Base-by-base conservation (phyloP, 2,329 filamentous ascomycete genomes). In the Neonectria punicea region DNA sequence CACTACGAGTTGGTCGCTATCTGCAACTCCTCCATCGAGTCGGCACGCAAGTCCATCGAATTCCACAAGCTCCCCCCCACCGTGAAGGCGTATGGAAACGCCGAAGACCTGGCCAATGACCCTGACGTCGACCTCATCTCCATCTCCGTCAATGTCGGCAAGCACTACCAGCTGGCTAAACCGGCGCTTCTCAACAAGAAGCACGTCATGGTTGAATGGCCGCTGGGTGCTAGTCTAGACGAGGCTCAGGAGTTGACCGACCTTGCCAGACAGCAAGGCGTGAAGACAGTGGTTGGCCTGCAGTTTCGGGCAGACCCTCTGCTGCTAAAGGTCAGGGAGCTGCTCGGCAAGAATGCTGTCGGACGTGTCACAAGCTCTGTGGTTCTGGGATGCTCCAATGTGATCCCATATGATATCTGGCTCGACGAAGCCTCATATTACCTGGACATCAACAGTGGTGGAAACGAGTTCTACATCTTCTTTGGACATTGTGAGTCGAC, bases 121-220 rank as follows among this genome's bases (percentile, higher is more conserved):
- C 73, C 76, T 1, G 75, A 82, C n/a, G 76, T 88, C 16, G 83
- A 87, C 53, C 77, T 88, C 0, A 82, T 89, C 6, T 81, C 87
- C 14, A 83, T 83, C 63, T 79, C 75, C 49, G 85, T 85, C 0
- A 76, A 83, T 11, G 85, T 86, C 1, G 83, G 84, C 54, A 79
- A 78, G 5, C 86, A 89, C 69, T 79, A 79, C 56, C 61, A 75
- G 4, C 79, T 81, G 1, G 75, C 80, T 0, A 75, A 76, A 16
- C 82, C 85, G 0, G 82, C 80, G 2, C 64, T 89, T 1, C 71
- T 75, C 7, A 81, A 82, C 0, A 85, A 62, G 41, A 67, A 64
- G 56, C 22, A 62, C 36, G 25, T 70, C 20, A 44, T 62, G 49
- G 56, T 65, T 32, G 60, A 66, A 62, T 68, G 58, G 58, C 62